Evolutionary conservation across 768 basidiomycete genomes (phyloP), one percentile per base, ranked within the genome.

Genomic region (Lyophyllum semitale): DNA sequence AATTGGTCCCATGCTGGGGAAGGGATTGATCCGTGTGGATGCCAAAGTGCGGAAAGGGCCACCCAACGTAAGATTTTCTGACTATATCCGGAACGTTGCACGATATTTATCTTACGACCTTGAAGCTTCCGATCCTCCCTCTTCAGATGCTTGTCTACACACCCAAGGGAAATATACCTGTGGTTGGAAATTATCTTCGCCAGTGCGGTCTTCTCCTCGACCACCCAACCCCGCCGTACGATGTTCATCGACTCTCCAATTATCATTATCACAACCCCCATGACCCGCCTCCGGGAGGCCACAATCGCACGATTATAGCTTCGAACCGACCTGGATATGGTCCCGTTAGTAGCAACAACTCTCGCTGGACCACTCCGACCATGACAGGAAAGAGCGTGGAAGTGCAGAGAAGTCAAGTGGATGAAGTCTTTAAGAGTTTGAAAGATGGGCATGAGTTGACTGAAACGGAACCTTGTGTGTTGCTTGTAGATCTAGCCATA

Each of bases 91-190:
- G n/a, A n/a, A n/a, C n/a, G 54, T 64, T 58, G 57, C 35, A 63
- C 40, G 29, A 33, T 38, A 27, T 49, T 48, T 56, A 9, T n/a
- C 22, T 20, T 27, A 26, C n/a, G 9, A 42, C 6, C 42, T 51
- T 26, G 0, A 70, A 95, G 92, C 79, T 90, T 49, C 89, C 91
- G 45, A 91, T 94, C 51, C 77, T 96, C 42, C 84, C 87, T 20
- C 78, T 98, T 17, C 88, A 89, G 65, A 82, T 97, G 71, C 83
- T 97, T 35, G 85, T 98, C 27, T 96, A 91, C 71, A 96, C 96
- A 5, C 93, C 93, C 4, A 97, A 96, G 69, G 91, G 93, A 29
- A 95, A 98, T 71, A 89, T 98, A 59, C 74, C 79, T 29, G 85
- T 89, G 51, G 89, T 99, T 58, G 87, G 91, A 58, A 78, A 84